Base-by-base conservation (phyloP, 495 filamentous ascomycete species). In the Glonium stellatum region DNA sequence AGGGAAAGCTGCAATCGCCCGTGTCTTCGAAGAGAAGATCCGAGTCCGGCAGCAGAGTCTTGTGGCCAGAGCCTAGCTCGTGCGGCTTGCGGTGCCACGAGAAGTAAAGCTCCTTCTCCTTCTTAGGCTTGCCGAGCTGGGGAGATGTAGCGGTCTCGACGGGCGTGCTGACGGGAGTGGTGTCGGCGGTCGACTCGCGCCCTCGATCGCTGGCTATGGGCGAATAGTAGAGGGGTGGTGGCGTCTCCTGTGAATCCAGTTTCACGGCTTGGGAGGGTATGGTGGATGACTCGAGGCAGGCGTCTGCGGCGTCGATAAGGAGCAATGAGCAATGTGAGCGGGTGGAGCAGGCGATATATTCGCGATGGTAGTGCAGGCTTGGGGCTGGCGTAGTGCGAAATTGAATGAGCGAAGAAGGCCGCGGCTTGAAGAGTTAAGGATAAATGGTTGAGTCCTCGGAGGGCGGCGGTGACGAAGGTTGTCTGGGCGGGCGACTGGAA, bases 1-100 rank as follows among this genome's bases (percentile, higher is more conserved):
- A 71, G 60, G 74, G 73, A 57, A 79, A 76, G 63, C 65, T 69
- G 60, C 66, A 67, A 58, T 76, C 72, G 53, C 73, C 75, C 39
- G 73, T 55, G 60, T 77, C 76, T 47, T 66, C 59, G 62, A 72
- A 72, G 35, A 72, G 63, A 27, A 71, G 59, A 42, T 72, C 70
- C 55, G 77, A 72, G 58, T 75, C 74, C 10, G 66, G 53, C 62
- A 72, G 72, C 41, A 64, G 64, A 58, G 58, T 68, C 44, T 49
- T 55, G 42, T 54, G 65, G 49, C 56, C 60, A 49, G 60, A 58
- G 37, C 70, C 71, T 15, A 64, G 64, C 48, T 73, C 68, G 54
- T 68, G 59, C 27, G 70, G 62, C 55, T 69, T 75, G 46, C 67
- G 63, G 55, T 75, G 64, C 72, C 75, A 76, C 54, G 76, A 68